Conservation (phyloP, 169 alveolate species). For the Eimeria falciformis region DNA sequence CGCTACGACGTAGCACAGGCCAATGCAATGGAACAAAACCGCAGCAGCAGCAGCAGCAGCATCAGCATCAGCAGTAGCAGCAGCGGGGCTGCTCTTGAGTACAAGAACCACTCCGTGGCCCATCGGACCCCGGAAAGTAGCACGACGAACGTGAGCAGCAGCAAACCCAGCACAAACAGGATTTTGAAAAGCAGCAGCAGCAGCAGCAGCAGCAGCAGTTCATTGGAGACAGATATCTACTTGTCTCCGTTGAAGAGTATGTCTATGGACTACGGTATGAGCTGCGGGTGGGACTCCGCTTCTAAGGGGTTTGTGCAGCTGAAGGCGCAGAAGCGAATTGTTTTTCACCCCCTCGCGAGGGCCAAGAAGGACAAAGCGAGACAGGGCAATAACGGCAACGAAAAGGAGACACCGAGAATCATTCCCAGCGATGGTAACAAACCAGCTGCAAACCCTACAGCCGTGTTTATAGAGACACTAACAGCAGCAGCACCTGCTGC, state of each 20-base stretch:
- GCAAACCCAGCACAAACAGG: no score
- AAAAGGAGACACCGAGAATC: not conserved
- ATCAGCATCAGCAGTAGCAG: conserved; percentile 9
- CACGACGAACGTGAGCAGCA: not conserved
- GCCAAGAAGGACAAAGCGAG: not conserved
- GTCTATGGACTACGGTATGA: not conserved
- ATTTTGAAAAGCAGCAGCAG: conserved; percentile 27
- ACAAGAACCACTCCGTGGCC: no score
- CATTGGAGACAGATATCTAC: not conserved
- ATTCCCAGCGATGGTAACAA: not conserved
- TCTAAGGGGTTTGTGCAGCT: not conserved
- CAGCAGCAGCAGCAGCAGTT: conserved; percentile 29
- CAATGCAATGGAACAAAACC: not conserved
- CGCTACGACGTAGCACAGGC: not conserved
- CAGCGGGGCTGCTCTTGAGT: no score
- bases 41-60: conserved; percentile 22
- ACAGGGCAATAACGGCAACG: not conserved
- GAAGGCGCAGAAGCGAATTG: not conserved
- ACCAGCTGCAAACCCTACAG: not conserved
- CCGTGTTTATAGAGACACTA: not conserved
- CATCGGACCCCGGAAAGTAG: no score
- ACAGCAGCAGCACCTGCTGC: not conserved
- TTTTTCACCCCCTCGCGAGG: not conserved
- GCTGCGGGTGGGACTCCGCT: conserved; percentile 5
- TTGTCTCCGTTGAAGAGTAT: not conserved